Base-by-base conservation (phyloP, 2,329 filamentous ascomycete genomes). In the Monosporascus sp. region DNA sequence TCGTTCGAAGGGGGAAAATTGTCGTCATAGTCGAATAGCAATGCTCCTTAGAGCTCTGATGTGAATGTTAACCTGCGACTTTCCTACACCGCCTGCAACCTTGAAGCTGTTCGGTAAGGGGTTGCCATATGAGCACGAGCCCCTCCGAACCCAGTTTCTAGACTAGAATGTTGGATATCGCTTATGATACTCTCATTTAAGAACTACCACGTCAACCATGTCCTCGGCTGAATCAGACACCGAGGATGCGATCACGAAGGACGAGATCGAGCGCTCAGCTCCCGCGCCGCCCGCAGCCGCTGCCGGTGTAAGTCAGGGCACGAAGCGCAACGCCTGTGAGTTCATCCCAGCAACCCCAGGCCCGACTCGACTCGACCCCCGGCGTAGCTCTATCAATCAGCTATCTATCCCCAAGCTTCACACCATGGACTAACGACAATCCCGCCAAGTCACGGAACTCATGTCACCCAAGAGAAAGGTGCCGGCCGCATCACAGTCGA, bases 381-480 rank as follows among this genome's bases (percentile, higher is more conserved):
- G 14, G 19, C 24, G 31, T 34, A 14, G 4, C 31, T 14, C 31
- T 14, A 34, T 34, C 31, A 34, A 14, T 14, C 11, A 14, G 11
- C 9, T 5, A 34, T 14, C 31, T 34, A 34, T 14, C 31, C 31
- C 3, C 11, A 34, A 14, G 31, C 31, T 34, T 11, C 31, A 34
- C 31, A 34, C 31, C 11, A 11, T 14, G 31, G 52, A 27, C 37
- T 11, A 38, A 31, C 6, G n/a, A n/a, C n/a, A 34, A 26, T 47
- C 38, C 17, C 38, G 38, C 38, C 41, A 58, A 65, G 58, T 85
- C 66, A 66, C 78, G 49, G 76, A 82, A 56, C 73, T 85, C 52
- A 83, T 85, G 71, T 70, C 76, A 1, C 71, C 74, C 16, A 80
- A 77, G 61, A 63, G 68, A 46, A 80, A 79, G 61, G 66, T 50